phyloP scores from a whole-genome alignment of 192 early-diverging fungal species.

The Coemansia asiatica region DNA sequence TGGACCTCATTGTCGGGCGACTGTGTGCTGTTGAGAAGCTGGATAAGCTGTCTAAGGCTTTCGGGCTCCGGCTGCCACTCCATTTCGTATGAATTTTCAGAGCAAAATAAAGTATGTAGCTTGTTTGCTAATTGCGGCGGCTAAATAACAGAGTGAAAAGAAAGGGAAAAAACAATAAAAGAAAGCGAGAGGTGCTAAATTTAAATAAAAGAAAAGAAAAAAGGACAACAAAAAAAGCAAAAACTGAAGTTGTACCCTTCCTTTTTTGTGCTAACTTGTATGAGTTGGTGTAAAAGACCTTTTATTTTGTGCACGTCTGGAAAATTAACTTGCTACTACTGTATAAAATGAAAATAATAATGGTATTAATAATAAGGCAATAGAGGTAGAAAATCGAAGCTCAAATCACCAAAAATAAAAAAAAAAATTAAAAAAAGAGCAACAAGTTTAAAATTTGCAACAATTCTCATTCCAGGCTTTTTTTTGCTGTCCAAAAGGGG shows the following conservation, averaged over 20 bases:
- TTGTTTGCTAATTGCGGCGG: background rate
- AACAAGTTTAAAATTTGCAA: too few relatives aligned
- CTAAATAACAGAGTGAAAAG: conserved; percentile 6
- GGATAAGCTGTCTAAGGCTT: conserved; percentile 73
- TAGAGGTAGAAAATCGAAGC: too few relatives aligned
- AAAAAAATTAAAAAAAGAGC: too few relatives aligned
- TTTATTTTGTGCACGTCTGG: background rate
- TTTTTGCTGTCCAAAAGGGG: too few relatives aligned
- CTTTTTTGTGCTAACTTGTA: background rate
- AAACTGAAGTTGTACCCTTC: background rate
- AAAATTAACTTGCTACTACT: too few relatives aligned
- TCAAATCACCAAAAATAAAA: too few relatives aligned
- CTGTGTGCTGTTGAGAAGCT: conserved; percentile 75
- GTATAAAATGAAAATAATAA: too few relatives aligned
- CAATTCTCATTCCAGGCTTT: too few relatives aligned
- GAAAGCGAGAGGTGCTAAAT: background rate
- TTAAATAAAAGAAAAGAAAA: background rate
- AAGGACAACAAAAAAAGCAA: background rate
- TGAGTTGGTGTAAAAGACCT: background rate
- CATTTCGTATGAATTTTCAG: conserved; percentile 24
- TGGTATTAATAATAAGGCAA: too few relatives aligned
- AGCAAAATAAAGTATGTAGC: conserved; percentile 6
- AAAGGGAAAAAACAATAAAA: background rate
- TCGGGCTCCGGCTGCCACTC: conserved; percentile 79
- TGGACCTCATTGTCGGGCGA: conserved; percentile 68